These are phyloP conservation scores for Yamadazyma spencermartinsiae DNA, from an alignment of 1,139 yeast genomes.

Conservation along the genomic window DNA sequence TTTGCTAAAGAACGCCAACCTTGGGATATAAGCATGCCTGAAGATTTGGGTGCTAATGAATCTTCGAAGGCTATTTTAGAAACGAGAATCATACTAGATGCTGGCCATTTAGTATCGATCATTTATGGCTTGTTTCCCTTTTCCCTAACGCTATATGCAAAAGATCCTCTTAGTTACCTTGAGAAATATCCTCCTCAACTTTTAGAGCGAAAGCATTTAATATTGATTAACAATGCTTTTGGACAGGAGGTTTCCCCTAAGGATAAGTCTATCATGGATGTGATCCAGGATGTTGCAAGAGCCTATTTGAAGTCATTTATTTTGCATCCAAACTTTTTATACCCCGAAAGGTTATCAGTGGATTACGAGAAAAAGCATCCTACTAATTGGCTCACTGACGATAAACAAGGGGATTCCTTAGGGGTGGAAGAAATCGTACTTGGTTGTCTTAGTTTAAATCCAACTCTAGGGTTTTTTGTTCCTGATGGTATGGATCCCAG, in stretches of 20 bases:
- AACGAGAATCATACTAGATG: conserved; percentile 20
- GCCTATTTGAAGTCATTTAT: conserved; percentile 25
- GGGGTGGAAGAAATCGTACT: conserved; percentile 35
- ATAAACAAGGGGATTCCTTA: conserved; percentile 19
- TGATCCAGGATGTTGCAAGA: conserved; percentile 10
- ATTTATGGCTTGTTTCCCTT: conserved; percentile 65
- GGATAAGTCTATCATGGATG: conserved; percentile 7
- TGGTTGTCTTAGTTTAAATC: conserved; percentile 31
- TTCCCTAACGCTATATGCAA: conserved; percentile 46
- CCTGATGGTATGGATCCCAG: conserved; percentile 10
- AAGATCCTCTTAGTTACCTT: conserved; percentile 34
- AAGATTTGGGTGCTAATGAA: conserved; percentile 4
- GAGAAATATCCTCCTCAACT: conserved; percentile 15
- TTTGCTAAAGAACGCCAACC: conserved; percentile 8
- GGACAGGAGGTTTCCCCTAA: conserved; percentile 10
- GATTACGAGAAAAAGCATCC: conserved; percentile 47
- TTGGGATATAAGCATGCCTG: conserved; percentile 19
- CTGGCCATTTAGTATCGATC: conserved; percentile 35
- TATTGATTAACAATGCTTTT: conserved; percentile 8
- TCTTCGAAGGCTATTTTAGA: conserved; percentile 3
- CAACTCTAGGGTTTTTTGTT: conserved; percentile 12
- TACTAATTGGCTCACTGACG: conserved; percentile 31
- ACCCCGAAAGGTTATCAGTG: conserved; percentile 24
- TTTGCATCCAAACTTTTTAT: conserved; percentile 51
- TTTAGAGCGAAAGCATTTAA: conserved; percentile 11